A percentile compares a stretch with the other conserved stretches of the same genome.
Conservation (phyloP, 768 basidiomycete species). For the Cyclocybe aegerita region DNA sequence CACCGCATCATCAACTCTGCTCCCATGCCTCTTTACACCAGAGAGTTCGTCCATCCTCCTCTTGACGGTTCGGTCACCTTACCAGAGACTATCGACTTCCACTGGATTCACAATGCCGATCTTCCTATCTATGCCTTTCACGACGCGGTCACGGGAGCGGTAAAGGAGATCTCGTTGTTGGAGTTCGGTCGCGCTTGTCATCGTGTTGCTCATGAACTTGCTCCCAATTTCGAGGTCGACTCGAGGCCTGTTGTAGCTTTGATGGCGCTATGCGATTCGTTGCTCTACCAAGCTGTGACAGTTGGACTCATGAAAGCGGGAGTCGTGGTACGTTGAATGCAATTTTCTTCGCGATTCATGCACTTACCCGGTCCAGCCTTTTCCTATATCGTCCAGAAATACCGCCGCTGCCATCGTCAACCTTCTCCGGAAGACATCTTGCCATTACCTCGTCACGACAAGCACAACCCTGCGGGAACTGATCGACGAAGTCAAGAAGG, state of each 20-base stretch:
- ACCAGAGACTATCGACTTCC: slow-evolving; percentile 29
- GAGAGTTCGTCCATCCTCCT: slow-evolving; percentile 12
- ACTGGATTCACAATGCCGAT: slow-evolving; percentile 30
- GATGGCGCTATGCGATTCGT: slow-evolving; percentile 28
- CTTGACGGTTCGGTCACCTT: slow-evolving; percentile 30
- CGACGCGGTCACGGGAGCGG: slow-evolving; percentile 11
- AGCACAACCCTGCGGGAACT: slow-evolving; percentile 24
- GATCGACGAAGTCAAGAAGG: slow-evolving; percentile 22
- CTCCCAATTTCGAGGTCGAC: slow-evolving; percentile 21
- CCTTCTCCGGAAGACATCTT: slow-evolving; percentile 36
- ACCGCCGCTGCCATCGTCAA: slow-evolving; percentile 31
- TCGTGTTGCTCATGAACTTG: slow-evolving; percentile 36
- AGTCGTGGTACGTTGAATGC: slow-evolving; percentile 25
- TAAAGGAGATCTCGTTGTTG: slow-evolving; percentile 32
- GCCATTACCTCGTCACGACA: slow-evolving; percentile 36
- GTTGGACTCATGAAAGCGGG: slow-evolving; percentile 38
- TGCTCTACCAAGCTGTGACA: slow-evolving; percentile 41
- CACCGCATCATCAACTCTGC: neutral
- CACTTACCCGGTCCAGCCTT: slow-evolving; percentile 27
- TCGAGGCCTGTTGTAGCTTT: slow-evolving; percentile 32
- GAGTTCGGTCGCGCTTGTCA: slow-evolving; percentile 47
- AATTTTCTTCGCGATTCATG: neutral
- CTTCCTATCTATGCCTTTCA: slow-evolving; percentile 29
- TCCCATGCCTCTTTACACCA: neutral
- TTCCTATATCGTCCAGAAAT: slow-evolving; percentile 39